Evolutionary conservation across 2,329 filamentous ascomycete species (phyloP).

Genomic region (Pezicula carpinea): DNA sequence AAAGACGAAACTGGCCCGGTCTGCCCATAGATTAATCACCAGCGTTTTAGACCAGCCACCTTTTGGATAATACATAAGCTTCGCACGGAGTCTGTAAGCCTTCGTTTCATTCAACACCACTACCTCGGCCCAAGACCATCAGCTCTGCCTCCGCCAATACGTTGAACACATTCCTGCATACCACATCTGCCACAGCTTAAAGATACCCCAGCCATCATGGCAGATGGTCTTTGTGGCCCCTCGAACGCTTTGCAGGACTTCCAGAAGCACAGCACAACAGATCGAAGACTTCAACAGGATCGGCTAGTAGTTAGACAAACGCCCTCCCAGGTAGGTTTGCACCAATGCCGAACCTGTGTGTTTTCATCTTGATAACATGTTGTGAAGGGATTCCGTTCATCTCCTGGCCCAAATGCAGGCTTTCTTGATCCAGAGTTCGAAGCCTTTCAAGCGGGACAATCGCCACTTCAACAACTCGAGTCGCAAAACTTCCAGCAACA

Average conservation of each 20-base stretch:
- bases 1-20: too few species aligned
- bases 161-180: neutral
- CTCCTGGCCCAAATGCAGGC: slow-evolving; percentile 45
- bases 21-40: too few species aligned
- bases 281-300: slow-evolving; percentile 68
- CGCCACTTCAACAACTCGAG: slow-evolving; percentile 32
- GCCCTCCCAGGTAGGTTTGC: slow-evolving; percentile 45
- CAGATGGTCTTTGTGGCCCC: slow-evolving; percentile 64
- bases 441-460: slow-evolving; percentile 56
- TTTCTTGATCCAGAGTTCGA: slow-evolving; percentile 63
- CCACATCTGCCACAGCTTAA: neutral
- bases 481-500: slow-evolving; percentile 14
- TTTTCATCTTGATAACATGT: slow-evolving; percentile 10
- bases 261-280: slow-evolving; percentile 62
- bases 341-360: neutral
- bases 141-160: neutral
- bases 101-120: too few species aligned
- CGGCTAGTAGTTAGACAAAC: slow-evolving; percentile 50
- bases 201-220: slow-evolving; percentile 40
- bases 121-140: too few species aligned
- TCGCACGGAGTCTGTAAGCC: too few species aligned
- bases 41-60: too few species aligned
- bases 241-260: slow-evolving; percentile 69
- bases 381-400: slow-evolving; percentile 56
- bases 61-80: too few species aligned